A percentile compares a stretch with the other conserved stretches of the same genome.
These are phyloP conservation scores for Phytophthora fragariae DNA, from an alignment of 352 stramenopile species.

Conservation along the genomic window DNA sequence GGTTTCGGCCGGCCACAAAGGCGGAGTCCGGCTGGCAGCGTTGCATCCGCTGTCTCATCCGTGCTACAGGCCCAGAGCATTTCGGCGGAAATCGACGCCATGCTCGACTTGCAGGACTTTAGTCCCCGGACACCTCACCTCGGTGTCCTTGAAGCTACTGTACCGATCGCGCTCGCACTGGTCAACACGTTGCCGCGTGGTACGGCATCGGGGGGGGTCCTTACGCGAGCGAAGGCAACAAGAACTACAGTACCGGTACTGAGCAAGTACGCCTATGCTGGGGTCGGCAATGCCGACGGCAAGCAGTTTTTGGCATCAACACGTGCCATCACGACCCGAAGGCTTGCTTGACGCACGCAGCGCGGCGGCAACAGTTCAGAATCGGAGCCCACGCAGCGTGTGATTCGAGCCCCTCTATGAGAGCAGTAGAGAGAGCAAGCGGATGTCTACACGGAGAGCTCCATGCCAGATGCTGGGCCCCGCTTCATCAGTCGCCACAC, in stretches of 20 bases:
- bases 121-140: not conserved
- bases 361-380: not conserved
- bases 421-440: not conserved
- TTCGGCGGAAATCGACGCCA: not conserved
- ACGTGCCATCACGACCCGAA: no score
- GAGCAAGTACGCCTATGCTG: no score
- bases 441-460: not conserved
- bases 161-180: not conserved
- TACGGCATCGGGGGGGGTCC: not conserved
- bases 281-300: no score
- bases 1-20: not conserved
- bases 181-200: conserved; percentile 10
- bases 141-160: not conserved
- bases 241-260: not conserved
- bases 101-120: not conserved
- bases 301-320: not conserved
- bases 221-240: not conserved
- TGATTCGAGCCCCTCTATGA: not conserved
- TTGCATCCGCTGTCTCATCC: conserved; percentile 15
- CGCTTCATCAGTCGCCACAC: conserved; percentile 1
- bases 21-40: not conserved
- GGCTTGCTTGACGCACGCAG: not conserved
- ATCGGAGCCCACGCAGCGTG: not conserved
- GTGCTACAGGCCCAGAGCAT: not conserved
- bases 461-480: not conserved